Percentiles rank a stretch among this genome's conserved stretches.
These are phyloP conservation scores for Massarina eburnea DNA, from an alignment of 2,329 filamentous ascomycete species.

Conservation along the genomic window DNA sequence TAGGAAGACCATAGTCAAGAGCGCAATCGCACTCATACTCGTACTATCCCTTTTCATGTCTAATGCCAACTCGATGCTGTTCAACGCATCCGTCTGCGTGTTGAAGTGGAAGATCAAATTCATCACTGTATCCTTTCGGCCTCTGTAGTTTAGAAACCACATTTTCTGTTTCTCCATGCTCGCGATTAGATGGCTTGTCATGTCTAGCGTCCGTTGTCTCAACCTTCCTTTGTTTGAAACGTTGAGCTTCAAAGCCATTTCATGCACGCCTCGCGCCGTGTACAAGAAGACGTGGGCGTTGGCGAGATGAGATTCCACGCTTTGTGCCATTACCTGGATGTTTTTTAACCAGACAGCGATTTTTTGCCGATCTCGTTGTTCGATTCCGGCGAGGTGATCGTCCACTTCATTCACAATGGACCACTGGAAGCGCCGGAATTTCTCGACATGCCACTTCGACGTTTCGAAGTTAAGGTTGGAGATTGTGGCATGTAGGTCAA, in stretches of 20 bases:
- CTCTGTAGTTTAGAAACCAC: conserved; percentile 22
- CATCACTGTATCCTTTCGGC: conserved; percentile 20
- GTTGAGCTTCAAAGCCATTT: conserved; percentile 13
- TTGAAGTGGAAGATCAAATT: conserved; percentile 24
- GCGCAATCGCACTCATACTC: conserved; percentile 35
- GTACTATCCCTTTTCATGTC: conserved; percentile 32
- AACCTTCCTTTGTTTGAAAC: not conserved
- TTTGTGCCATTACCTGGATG: conserved; percentile 33
- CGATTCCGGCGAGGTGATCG: conserved; percentile 15
- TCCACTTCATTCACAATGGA: conserved; percentile 15
- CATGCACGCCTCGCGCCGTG: conserved; percentile 21
- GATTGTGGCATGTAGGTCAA: conserved; percentile 13
- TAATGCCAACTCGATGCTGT: conserved; percentile 29
- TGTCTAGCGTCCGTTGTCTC: conserved; percentile 14
- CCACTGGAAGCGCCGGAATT: conserved; percentile 15
- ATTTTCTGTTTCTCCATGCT: conserved; percentile 31
- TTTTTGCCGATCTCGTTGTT: too few species aligned
- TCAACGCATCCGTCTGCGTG: conserved; percentile 34
- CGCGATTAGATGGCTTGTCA: conserved; percentile 25
- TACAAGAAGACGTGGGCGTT: conserved; percentile 30
- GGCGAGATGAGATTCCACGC: conserved; percentile 27
- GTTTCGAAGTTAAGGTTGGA: conserved; percentile 15
- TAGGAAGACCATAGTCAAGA: conserved; percentile 35
- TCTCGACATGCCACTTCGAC: conserved; percentile 15
- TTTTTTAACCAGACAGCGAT: conserved; percentile 15